Base-by-base conservation (phyloP, 805 yeast genomes). In the Suhomyces sp. region DNA sequence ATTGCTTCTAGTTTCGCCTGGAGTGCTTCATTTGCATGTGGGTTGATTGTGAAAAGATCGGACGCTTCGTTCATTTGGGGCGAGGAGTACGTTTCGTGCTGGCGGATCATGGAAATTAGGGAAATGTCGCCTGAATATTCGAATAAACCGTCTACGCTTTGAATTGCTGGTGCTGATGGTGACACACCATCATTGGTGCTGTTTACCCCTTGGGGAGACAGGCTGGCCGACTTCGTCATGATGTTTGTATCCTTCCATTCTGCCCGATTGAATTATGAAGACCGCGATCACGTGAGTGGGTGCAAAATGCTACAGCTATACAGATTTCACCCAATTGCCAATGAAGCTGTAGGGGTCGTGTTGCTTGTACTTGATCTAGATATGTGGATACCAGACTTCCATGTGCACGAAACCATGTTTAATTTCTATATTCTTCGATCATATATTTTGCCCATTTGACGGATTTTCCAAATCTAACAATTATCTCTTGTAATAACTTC, bases 31-130 rank as follows among this genome's bases (percentile, higher is more conserved):
- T 17, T 17, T 26, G 51, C 40, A 4, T 44, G 36, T 46, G 47
- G 22, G 42, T 52, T 50, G 42, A 52, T 31, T 7, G 59, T 47
- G 49, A 68, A 66, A 42, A 63, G 55, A 45, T 68, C 72, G 3
- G 67, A 63, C 9, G 58, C 51, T 50, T 68, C 72, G 51, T 68
- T 66, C 60, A 67, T 56, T 44, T 50, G 57, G 1, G 69, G 67
- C 10, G 65, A 60, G 22, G 54, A 51, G 46, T 65, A 66, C 6
- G 60, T 26, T 50, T 67, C 70, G 27, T 56, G 54, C 48, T 68
- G 72, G 49, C 72, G 54, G 23, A 61, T 55, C 7, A 62, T 51
- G 12, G 64, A 57, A 6, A 68, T 63, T 17, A 57, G 55, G 15
- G 70, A 61, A 3, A 68, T 49, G 24, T 56, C 53, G 50, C 62